phyloP scores from a whole-genome alignment of 805 yeast genomes.

The Torulaspora gathmanii region DNA sequence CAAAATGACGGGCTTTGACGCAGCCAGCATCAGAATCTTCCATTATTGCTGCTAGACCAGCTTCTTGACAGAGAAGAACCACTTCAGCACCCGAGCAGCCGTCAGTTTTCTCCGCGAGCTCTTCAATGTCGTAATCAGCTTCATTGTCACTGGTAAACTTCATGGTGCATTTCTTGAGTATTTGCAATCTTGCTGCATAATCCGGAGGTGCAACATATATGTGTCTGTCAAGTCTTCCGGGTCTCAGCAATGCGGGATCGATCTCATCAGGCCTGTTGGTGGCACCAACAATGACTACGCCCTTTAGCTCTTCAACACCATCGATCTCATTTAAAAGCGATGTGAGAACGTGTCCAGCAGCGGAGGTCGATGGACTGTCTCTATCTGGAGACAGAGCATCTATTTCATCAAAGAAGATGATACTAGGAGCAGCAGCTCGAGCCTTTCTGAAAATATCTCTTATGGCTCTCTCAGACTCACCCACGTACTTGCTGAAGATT shows the following conservation, averaged over 20 bases:
- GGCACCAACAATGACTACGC: slow-evolving; percentile 92
- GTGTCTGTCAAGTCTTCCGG: slow-evolving; percentile 92
- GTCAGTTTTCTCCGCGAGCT: slow-evolving; percentile 60
- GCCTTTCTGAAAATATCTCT: slow-evolving; percentile 92
- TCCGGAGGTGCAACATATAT: slow-evolving; percentile 94
- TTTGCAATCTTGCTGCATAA: slow-evolving; percentile 69
- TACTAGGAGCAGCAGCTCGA: slow-evolving; percentile 90
- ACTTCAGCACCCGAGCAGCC: slow-evolving; percentile 98
- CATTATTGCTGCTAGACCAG: slow-evolving; percentile 91
- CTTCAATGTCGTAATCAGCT: slow-evolving; percentile 45
- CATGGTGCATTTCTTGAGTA: slow-evolving; percentile 61
- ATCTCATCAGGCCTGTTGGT: slow-evolving; percentile 93
- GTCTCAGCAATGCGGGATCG: slow-evolving; percentile 88
- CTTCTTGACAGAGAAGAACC: slow-evolving; percentile 86
- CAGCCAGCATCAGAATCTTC: slow-evolving; percentile 52
- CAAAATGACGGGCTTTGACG: slow-evolving; percentile 66
- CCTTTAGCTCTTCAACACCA: slow-evolving; percentile 92
- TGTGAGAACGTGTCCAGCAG: slow-evolving; percentile 81
- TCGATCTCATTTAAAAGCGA: slow-evolving; percentile 91
- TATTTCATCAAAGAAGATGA: slow-evolving; percentile 92
- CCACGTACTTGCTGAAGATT: slow-evolving; percentile 89
- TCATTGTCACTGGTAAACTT: slow-evolving; percentile 51
- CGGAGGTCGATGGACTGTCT: slow-evolving; percentile 57
- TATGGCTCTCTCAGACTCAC: slow-evolving; percentile 91
- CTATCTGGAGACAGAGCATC: slow-evolving; percentile 87